phyloP scores from a whole-genome alignment of 768 basidiomycete species.

The Leccinum ochraceum region DNA sequence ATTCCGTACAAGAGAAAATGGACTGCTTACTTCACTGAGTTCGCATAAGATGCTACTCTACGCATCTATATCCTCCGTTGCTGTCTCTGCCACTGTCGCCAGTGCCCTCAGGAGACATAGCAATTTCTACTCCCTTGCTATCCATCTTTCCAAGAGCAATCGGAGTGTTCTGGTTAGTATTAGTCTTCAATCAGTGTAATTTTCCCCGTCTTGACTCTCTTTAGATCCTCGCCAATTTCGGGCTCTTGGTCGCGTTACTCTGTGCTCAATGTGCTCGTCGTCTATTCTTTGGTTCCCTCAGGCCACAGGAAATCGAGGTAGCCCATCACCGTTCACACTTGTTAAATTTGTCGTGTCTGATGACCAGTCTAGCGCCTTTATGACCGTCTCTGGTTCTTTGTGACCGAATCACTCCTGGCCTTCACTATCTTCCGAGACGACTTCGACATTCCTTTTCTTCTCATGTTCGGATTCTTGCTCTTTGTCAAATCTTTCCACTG shows the following conservation, averaged over 20 bases:
- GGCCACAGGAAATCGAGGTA: slow-evolving; percentile 92
- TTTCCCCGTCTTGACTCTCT: slow-evolving; percentile 4
- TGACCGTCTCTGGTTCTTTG: slow-evolving; percentile 95
- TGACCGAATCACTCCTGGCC: slow-evolving; percentile 94
- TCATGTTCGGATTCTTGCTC: slow-evolving; percentile 93
- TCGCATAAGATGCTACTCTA: slow-evolving; percentile 73
- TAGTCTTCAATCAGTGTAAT: background rate
- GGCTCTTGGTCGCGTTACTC: slow-evolving; percentile 72
- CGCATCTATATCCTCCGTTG: slow-evolving; percentile 59
- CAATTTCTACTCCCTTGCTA: slow-evolving; percentile 93
- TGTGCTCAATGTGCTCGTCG: slow-evolving; percentile 77
- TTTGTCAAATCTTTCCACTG: slow-evolving; percentile 99
- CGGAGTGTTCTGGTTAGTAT: slow-evolving; percentile 83
- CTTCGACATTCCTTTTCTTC: slow-evolving; percentile 87
- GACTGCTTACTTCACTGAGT: slow-evolving; percentile 49
- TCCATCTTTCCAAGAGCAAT: slow-evolving; percentile 90
- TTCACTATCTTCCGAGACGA: slow-evolving; percentile 98
- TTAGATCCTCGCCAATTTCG: slow-evolving; percentile 91
- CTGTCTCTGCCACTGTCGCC: slow-evolving; percentile 70
- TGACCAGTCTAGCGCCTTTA: slow-evolving; percentile 77
- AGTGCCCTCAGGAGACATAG: slow-evolving; percentile 81
- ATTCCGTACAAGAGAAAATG: slow-evolving; percentile 52
- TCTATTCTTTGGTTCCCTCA: slow-evolving; percentile 88
- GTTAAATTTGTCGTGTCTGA: background rate
- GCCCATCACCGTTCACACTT: slow-evolving; percentile 19